Evolutionary conservation across 1,284 basidiomycete genomes (phyloP).

Genomic region (Trametes pubescens): DNA sequence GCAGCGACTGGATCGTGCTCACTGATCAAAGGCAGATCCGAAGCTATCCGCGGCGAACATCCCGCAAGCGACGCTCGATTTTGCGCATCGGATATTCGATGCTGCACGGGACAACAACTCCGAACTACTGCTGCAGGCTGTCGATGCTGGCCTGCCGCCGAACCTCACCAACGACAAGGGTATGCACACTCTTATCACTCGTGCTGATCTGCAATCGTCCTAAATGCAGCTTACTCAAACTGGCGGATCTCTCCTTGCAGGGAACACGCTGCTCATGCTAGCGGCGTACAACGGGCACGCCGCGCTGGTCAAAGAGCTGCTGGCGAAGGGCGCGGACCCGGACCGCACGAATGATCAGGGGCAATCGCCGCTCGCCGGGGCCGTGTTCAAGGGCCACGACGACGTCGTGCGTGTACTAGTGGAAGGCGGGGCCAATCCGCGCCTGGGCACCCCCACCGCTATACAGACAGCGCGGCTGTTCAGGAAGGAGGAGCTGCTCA

Average conservation of each 20-base stretch:
- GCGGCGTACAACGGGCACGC: constrained; percentile 82
- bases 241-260: constrained; percentile 42
- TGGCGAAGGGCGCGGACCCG: constrained; percentile 68
- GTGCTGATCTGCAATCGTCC: not conserved
- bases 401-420: constrained; percentile 70
- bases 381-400: constrained; percentile 78
- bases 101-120: constrained; percentile 72
- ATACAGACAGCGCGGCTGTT: constrained; percentile 79
- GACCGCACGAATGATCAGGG: constrained; percentile 79
- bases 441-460: constrained; percentile 75
- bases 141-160: constrained; percentile 78
- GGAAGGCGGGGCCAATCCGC: constrained; percentile 73
- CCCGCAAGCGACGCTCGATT: constrained; percentile 63
- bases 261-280: constrained; percentile 86
- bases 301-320: constrained; percentile 60
- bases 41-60: constrained; percentile 22
- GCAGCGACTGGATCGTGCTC: not conserved
- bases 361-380: constrained; percentile 85
- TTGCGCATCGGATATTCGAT: constrained; percentile 81
- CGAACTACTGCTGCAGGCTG: constrained; percentile 60
- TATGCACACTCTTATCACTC: constrained; percentile 37
- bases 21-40: constrained; percentile 19
- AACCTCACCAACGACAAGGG: constrained; percentile 83
- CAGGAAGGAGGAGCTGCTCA: constrained; percentile 60
- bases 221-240: not conserved